These are phyloP conservation scores for Trypanosoma brucei DNA, from an alignment of 208 protist species.

Conservation along the genomic window DNA sequence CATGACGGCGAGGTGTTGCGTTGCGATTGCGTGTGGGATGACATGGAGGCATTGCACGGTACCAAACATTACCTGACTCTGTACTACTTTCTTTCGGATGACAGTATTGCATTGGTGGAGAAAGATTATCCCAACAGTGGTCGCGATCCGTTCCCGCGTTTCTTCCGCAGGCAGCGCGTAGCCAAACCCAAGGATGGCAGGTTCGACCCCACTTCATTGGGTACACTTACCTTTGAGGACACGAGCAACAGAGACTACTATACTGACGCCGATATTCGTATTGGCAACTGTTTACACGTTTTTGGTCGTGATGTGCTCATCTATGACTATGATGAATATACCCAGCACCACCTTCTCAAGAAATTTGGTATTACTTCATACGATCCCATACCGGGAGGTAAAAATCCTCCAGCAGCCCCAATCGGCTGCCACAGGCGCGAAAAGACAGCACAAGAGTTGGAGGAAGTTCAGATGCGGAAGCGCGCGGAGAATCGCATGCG, in stretches of 20 bases:
- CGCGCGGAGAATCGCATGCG: slow-evolving; percentile 76
- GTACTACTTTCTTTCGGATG: slow-evolving; percentile 97
- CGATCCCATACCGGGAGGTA: slow-evolving; percentile 53
- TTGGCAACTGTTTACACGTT: slow-evolving; percentile 87
- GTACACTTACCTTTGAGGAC: slow-evolving; percentile 90
- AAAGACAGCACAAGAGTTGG: slow-evolving; percentile 80
- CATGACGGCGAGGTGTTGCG: slow-evolving; percentile 96
- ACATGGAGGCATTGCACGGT: slow-evolving; percentile 83
- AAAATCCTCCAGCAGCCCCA: slow-evolving; percentile 51
- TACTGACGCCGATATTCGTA: slow-evolving; percentile 90
- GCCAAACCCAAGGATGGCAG: slow-evolving; percentile 60
- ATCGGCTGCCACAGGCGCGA: slow-evolving; percentile 79
- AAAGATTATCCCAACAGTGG: slow-evolving; percentile 94
- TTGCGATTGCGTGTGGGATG: slow-evolving; percentile 96
- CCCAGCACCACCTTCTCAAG: slow-evolving; percentile 79
- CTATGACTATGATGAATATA: slow-evolving; percentile 94
- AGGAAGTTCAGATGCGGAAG: slow-evolving; percentile 70
- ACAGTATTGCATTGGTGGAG: slow-evolving; percentile 94
- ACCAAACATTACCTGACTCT: slow-evolving; percentile 91
- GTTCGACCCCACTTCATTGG: slow-evolving; percentile 84
- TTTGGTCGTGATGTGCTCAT: slow-evolving; percentile 86
- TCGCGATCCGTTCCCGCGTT: slow-evolving; percentile 94
- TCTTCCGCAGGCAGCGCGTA: slow-evolving; percentile 91
- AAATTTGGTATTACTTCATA: slow-evolving; percentile 63
- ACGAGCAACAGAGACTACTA: slow-evolving; percentile 92